Conservation (phyloP, 1,284 basidiomycete species). For the Papiliotrema flavescens region DNA sequence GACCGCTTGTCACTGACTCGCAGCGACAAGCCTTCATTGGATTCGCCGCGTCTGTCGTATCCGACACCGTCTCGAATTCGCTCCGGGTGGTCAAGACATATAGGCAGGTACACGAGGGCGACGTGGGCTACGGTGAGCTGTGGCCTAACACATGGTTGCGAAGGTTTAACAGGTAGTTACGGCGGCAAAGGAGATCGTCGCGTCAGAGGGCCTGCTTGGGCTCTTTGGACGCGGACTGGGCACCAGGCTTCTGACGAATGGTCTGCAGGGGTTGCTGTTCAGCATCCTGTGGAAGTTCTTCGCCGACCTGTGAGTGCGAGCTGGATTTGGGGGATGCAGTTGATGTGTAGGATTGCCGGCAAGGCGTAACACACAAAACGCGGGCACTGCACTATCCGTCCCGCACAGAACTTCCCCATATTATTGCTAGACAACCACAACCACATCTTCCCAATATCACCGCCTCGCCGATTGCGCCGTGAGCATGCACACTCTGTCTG, state of each 20-base stretch:
- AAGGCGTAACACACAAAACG: too few species aligned
- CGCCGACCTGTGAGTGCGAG: slow-evolving; percentile 59
- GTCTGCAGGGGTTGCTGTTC: slow-evolving; percentile 80
- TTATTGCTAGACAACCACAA: too few species aligned
- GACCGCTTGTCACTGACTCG: background rate
- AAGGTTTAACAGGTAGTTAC: slow-evolving; percentile 11
- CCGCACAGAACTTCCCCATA: too few species aligned
- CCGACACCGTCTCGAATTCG: slow-evolving; percentile 78
- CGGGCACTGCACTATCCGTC: too few species aligned
- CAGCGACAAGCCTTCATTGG: slow-evolving; percentile 78
- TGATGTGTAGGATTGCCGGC: too few species aligned
- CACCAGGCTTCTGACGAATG: slow-evolving; percentile 78
- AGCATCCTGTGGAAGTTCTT: slow-evolving; percentile 80
- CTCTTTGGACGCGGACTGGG: slow-evolving; percentile 80
- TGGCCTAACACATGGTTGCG: background rate
- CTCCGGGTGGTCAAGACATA: slow-evolving; percentile 90
- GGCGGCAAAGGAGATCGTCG: slow-evolving; percentile 58
- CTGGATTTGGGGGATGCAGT: too few species aligned
- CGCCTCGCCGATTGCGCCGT: too few species aligned
- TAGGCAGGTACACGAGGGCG: slow-evolving; percentile 74
- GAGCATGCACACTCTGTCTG: too few species aligned
- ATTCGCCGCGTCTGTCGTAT: slow-evolving; percentile 73
- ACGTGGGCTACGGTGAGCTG: slow-evolving; percentile 62
- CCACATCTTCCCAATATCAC: too few species aligned
- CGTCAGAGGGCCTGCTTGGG: slow-evolving; percentile 61